Evolutionary conservation across 228 moss, liverwort and hornwort species (phyloP).

Genomic region (Sphagnum magellanicum): DNA sequence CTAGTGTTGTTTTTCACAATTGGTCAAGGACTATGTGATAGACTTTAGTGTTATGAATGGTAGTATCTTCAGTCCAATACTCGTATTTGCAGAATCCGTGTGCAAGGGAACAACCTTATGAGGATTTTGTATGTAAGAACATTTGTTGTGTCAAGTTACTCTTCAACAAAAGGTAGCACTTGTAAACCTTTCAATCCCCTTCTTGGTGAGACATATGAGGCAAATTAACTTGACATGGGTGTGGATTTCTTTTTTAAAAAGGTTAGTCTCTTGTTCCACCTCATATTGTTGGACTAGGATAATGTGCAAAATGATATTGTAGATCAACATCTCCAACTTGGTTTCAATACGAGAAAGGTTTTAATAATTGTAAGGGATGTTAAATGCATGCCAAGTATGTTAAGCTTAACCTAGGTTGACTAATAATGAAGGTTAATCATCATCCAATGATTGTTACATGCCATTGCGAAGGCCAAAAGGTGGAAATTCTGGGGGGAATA

Average conservation of each 20-base stretch:
- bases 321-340: too few relatives aligned
- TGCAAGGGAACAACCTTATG: conserved; percentile 84
- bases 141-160: conserved; percentile 96
- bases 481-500: conserved; percentile 99
- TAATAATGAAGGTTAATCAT: conserved; percentile 75
- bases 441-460: conserved; percentile 99
- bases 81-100: not conserved
- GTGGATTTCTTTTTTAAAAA: conserved; percentile 85
- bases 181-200: conserved; percentile 98
- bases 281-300: too few relatives aligned
- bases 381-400: too few relatives aligned
- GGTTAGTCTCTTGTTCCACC: conserved; percentile 21
- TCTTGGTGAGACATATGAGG: conserved; percentile 96
- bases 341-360: too few relatives aligned
- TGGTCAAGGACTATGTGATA: too few relatives aligned
- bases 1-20: too few relatives aligned
- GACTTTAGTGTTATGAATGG: too few relatives aligned
- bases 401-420: too few relatives aligned
- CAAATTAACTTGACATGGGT: conserved; percentile 92
- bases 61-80: too few relatives aligned
- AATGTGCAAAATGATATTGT: too few relatives aligned
- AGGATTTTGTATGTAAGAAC: conserved; percentile 78
- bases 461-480: conserved; percentile 87
- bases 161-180: conserved; percentile 84
- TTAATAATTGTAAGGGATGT: too few relatives aligned